Conservation (phyloP, 1,284 basidiomycete genomes). For the Neolentinus lepideus region DNA sequence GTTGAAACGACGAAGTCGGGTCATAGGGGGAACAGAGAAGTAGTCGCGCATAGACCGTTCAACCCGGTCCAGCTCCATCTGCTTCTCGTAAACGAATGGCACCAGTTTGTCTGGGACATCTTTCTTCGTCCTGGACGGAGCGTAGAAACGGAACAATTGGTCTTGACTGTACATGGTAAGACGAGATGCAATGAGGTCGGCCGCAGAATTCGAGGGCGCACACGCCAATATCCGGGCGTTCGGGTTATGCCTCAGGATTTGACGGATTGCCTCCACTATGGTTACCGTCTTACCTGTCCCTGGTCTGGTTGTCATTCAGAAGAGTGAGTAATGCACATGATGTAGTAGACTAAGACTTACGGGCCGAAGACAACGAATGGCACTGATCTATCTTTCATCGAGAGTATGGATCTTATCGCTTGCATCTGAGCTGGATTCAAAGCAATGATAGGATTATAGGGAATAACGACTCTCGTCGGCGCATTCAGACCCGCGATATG, state of each 20-base stretch:
- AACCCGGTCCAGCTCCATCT: not conserved
- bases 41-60: constrained; percentile 18
- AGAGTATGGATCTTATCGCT: constrained; percentile 46
- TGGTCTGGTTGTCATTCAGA: constrained; percentile 34
- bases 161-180: constrained; percentile 31
- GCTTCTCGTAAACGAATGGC: constrained; percentile 31
- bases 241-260: constrained; percentile 38
- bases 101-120: constrained; percentile 36
- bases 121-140: constrained; percentile 43
- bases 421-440: constrained; percentile 43
- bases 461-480: constrained; percentile 11
- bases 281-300: constrained; percentile 69
- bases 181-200: constrained; percentile 51
- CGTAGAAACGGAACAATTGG: constrained; percentile 55
- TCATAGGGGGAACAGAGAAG: constrained; percentile 39
- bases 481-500: constrained; percentile 19
- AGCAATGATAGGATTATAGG: constrained; percentile 38
- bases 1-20: constrained; percentile 35
- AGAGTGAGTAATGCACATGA: not conserved
- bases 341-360: constrained; percentile 30
- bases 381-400: constrained; percentile 33
- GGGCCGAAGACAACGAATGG: constrained; percentile 64
- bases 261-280: constrained; percentile 55
- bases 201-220: constrained; percentile 58
- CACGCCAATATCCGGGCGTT: constrained; percentile 49